A percentile compares a stretch with the other conserved stretches of the same genome.
phyloP scores from a whole-genome alignment of 768 basidiomycete species.

The Serendipita sp. region DNA sequence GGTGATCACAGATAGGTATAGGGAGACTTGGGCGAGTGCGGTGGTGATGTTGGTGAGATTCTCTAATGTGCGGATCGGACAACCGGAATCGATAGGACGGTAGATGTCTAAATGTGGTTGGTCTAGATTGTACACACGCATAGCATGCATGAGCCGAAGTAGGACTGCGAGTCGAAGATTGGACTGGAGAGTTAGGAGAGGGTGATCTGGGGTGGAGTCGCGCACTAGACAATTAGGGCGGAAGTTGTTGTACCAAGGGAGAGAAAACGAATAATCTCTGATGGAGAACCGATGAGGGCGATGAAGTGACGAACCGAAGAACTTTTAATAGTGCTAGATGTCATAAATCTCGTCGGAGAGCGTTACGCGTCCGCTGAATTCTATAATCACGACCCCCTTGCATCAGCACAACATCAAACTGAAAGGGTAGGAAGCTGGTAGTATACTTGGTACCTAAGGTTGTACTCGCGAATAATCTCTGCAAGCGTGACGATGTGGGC shows the following conservation, averaged over 20 bases:
- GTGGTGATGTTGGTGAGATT: neutral
- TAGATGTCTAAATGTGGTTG: neutral
- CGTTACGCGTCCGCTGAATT: neutral
- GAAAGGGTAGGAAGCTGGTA: neutral
- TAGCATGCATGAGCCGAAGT: neutral
- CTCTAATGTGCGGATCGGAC: neutral
- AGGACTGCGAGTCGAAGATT: neutral
- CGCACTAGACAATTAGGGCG: neutral
- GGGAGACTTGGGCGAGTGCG: neutral
- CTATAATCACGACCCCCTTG: neutral
- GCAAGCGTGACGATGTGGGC: neutral
- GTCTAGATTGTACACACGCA: neutral
- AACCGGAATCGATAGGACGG: neutral
- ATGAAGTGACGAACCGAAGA: neutral
- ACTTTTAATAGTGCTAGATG: neutral
- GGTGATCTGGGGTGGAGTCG: neutral
- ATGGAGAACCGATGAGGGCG: too few species aligned
- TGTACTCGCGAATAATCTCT: neutral
- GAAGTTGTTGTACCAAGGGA: neutral
- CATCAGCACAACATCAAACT: too few species aligned
- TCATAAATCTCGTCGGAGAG: neutral
- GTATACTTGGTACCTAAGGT: neutral
- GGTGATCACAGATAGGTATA: neutral
- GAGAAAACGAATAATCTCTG: too few species aligned
- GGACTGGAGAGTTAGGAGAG: neutral